Conservation (phyloP, 352 stramenopile species). For the Albugo candida region DNA sequence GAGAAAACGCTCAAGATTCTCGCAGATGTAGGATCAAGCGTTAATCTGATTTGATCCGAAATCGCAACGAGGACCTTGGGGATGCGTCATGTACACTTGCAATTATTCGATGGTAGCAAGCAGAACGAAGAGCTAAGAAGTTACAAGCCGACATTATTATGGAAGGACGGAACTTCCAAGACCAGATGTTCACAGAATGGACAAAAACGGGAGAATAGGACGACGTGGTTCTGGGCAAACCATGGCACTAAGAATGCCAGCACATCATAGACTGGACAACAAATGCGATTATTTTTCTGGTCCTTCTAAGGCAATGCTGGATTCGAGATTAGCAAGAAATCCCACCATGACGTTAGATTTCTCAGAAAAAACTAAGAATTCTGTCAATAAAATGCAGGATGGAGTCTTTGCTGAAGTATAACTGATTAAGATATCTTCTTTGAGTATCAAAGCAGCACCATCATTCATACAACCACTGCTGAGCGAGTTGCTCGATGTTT, state of each 20-base stretch:
- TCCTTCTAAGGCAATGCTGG: neutral
- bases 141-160: neutral
- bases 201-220: neutral
- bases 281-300: slow-evolving; percentile 1
- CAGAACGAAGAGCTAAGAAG: neutral
- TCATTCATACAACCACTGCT: neutral
- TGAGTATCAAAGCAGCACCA: neutral
- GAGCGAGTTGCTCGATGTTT: neutral
- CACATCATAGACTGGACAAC: slow-evolving; percentile 9
- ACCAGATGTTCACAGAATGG: slow-evolving; percentile 2
- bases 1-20: neutral
- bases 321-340: neutral
- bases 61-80: neutral
- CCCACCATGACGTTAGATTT: too few relatives aligned
- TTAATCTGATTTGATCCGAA: slow-evolving; percentile 5
- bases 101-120: slow-evolving; percentile 2
- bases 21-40: slow-evolving; percentile 4
- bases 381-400: neutral
- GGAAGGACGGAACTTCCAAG: neutral
- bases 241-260: slow-evolving; percentile 6
- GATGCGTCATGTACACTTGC: neutral
- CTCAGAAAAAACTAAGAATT: neutral
- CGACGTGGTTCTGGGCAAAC: slow-evolving; percentile 9
- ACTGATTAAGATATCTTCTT: neutral
- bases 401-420: neutral